Conservation (phyloP, 2,329 filamentous ascomycete genomes). For the Gremmenia infestans region DNA sequence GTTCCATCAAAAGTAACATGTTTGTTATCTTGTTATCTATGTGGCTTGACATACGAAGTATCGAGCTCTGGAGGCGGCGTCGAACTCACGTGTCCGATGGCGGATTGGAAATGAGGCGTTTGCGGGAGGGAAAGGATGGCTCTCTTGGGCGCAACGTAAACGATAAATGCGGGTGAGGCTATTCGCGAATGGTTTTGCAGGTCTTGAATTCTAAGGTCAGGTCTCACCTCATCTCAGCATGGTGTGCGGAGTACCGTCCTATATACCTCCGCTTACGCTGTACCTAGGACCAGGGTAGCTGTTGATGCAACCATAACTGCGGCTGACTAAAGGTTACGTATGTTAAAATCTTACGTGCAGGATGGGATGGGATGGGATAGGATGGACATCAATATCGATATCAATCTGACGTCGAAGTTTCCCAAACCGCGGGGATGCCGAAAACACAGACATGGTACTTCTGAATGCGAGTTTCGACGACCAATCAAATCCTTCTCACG, state of each 20-base stretch:
- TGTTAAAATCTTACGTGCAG: too few relatives aligned
- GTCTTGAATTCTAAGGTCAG: not conserved
- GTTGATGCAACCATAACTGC: not conserved
- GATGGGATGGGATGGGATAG: not conserved
- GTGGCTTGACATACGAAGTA: too few relatives aligned
- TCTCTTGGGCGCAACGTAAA: not conserved
- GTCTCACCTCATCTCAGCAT: not conserved
- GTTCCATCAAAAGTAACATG: too few relatives aligned
- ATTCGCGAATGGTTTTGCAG: not conserved
- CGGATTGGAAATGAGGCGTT: not conserved
- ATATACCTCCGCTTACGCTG: too few relatives aligned
- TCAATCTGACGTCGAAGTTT: not conserved
- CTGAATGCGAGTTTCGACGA: not conserved
- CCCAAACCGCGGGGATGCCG: not conserved
- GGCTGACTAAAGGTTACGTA: too few relatives aligned
- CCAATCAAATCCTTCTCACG: not conserved
- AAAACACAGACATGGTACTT: not conserved
- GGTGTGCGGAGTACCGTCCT: not conserved
- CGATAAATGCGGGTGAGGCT: not conserved
- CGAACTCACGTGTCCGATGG: too few relatives aligned
- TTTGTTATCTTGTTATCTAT: too few relatives aligned
- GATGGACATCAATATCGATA: not conserved
- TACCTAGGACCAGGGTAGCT: too few relatives aligned
- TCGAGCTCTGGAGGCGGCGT: too few relatives aligned
- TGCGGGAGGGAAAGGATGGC: not conserved